phyloP scores from a whole-genome alignment of 2,329 filamentous ascomycete genomes.

The Didymellaceae sp. region DNA sequence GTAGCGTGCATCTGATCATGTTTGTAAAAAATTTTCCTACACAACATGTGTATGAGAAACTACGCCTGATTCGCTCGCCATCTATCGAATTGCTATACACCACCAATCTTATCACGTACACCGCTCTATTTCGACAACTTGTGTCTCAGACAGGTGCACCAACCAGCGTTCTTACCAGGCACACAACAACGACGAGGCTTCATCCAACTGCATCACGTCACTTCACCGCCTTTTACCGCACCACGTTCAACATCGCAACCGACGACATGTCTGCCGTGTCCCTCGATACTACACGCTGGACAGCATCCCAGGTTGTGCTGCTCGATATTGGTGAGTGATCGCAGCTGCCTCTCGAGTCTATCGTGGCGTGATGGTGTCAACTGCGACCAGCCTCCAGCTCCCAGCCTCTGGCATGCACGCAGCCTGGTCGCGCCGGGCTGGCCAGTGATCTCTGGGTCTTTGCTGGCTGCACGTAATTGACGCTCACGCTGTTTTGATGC shows the following conservation, averaged over 20 bases:
- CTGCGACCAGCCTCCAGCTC: conserved; percentile 28
- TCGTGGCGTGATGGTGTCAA: conserved; percentile 18
- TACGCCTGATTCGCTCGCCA: conserved; percentile 15
- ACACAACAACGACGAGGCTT: conserved; percentile 27
- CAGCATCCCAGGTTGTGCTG: conserved; percentile 56
- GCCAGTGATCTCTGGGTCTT: conserved; percentile 25
- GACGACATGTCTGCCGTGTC: conserved; percentile 37
- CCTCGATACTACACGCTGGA: conserved; percentile 40
- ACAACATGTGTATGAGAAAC: conserved; percentile 19
- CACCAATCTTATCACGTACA: conserved; percentile 31
- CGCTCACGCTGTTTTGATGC: conserved; percentile 25
- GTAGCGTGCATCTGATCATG: conserved; percentile 19
- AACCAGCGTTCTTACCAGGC: conserved; percentile 35
- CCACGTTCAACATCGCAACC: conserved; percentile 20
- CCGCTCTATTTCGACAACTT: conserved; percentile 38
- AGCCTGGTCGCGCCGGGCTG: conserved; percentile 22
- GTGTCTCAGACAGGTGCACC: conserved; percentile 30
- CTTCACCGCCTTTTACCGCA: conserved; percentile 46
- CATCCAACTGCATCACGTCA: conserved; percentile 30
- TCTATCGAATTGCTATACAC: conserved; percentile 22
- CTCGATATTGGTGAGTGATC: conserved; percentile 64
- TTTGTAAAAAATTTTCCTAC: conserved; percentile 30
- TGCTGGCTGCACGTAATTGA: conserved; percentile 10
- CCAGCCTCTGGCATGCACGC: conserved; percentile 25
- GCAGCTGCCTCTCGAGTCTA: conserved; percentile 25